These are phyloP conservation scores for Fusarium xyrophilum DNA, from an alignment of 2,329 filamentous ascomycete genomes.

Conservation along the genomic window DNA sequence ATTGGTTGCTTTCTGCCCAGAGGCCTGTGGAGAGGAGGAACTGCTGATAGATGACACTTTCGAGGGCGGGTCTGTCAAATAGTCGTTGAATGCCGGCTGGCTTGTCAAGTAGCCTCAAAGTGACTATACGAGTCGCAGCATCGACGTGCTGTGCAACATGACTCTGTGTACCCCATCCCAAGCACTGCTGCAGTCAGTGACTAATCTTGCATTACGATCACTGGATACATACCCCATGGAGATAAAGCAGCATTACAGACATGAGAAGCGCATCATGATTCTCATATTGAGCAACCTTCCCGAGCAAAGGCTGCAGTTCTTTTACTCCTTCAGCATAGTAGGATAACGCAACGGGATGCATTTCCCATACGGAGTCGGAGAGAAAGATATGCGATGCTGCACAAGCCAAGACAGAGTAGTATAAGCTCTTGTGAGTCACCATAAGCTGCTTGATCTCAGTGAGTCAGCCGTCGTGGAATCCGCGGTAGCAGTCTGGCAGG, in stretches of 20 bases:
- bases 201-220: rapidly evolving
- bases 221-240: constrained; percentile 33
- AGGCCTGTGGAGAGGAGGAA: constrained; percentile 33
- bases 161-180: constrained; percentile 28
- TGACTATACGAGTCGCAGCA: constrained; percentile 34
- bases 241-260: constrained; percentile 39
- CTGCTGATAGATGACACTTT: constrained; percentile 38
- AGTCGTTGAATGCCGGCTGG: constrained; percentile 8
- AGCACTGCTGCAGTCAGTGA: constrained; percentile 8
- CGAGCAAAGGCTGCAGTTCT: constrained; percentile 28
- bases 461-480: constrained; percentile 43
- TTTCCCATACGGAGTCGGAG: constrained; percentile 16
- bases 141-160: constrained; percentile 34
- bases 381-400: constrained; percentile 39
- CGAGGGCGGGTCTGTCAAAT: constrained; percentile 34
- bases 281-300: constrained; percentile 12
- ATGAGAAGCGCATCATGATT: constrained; percentile 36
- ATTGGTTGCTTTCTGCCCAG: constrained; percentile 24
- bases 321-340: constrained; percentile 37
- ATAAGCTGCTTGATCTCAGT: constrained; percentile 42
- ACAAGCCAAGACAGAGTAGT: constrained; percentile 42
- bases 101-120: constrained; percentile 13
- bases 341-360: constrained; percentile 32
- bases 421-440: constrained; percentile 37
- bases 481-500: constrained; percentile 41